phyloP scores from a whole-genome alignment of 306 rosid species.

The Acmispon strigosus region DNA sequence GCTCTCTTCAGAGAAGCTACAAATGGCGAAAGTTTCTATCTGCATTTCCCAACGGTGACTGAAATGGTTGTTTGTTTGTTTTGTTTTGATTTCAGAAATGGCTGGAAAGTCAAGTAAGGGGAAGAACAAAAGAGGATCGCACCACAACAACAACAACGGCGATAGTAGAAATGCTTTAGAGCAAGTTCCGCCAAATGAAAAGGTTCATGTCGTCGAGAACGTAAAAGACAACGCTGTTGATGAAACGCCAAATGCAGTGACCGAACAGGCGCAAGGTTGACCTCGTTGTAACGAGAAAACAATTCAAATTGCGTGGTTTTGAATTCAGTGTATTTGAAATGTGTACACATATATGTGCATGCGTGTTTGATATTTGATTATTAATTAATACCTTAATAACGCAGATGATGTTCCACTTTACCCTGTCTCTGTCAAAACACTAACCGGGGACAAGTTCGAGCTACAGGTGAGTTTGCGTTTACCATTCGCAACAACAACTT shows the following conservation, averaged over 20 bases:
- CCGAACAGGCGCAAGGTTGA: constrained; percentile 46
- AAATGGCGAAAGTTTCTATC: background rate
- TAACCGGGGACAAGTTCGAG: constrained; percentile 71
- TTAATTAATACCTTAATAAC: background rate
- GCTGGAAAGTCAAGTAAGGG: constrained; percentile 63
- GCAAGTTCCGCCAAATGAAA: constrained; percentile 13
- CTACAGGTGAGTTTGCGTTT: constrained; percentile 46
- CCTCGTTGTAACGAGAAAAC: background rate
- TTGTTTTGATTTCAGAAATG: constrained; percentile 21
- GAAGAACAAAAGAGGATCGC: constrained; percentile 40
- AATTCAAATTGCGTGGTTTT: background rate
- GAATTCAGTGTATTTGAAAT: background rate
- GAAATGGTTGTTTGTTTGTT: background rate
- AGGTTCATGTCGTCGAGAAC: background rate
- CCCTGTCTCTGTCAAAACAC: constrained; percentile 59
- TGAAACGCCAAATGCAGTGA: constrained; percentile 27
- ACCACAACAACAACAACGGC: background rate
- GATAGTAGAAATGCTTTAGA: constrained; percentile 15
- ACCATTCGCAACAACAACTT: background rate
- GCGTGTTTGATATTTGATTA: background rate
- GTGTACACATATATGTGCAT: background rate
- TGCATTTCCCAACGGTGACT: background rate
- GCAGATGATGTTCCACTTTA: constrained; percentile 68
- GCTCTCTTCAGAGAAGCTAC: background rate
- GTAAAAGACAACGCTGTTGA: constrained; percentile 26